Base-by-base conservation (phyloP, 2,329 filamentous ascomycete genomes). In the Hypoxylon sp. region DNA sequence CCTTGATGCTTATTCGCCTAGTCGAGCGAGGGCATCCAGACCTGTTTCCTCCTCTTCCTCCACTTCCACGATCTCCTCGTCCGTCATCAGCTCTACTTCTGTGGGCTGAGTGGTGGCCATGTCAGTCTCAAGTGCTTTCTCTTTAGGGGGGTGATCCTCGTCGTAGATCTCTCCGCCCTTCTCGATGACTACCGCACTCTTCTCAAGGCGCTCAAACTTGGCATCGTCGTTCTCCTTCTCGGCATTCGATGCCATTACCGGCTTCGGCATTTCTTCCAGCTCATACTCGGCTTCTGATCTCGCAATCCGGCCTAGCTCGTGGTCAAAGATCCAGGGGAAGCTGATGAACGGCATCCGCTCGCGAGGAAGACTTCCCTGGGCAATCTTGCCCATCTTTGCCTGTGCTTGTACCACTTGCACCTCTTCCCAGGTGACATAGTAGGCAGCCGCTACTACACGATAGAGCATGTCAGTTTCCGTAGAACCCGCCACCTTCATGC, bases 321-420 rank as follows among this genome's bases (percentile, higher is more conserved):
- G 81, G 10, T 87, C 81, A 63, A 98, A 96, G 1, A 98, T 78
- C 95, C 95, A 99, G 0, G 95, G 94, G 67, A 97, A 98, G 57
- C 89, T 95, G 67, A 97, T 95, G 7, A 98, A 78, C 0, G 95
- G 94, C 81, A 92, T 88, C 2, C 78, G 76, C 7, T 78, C 78
- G 2, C 79, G 68, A 9, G 74, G 75, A 69, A 76, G 75, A 15
- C 38, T 42, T 42, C 5, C 17, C 69, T 67, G n/a, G 69, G 66
- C 24, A 69, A 63, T 13, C 72, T 79, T 13, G 5, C 74, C 74
- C 2, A 73, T 67, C 60, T 56, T 62, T 43, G 58, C 60, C 65
- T 86, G 82, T 17, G 78, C 73, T 3, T 88, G 73, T 0, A 88
- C 88, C 23, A 80, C 76, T 13, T 81, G 79, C 26, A 90, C 81